Evolutionary conservation across 2,329 filamentous ascomycete genomes (phyloP), one percentile per base, ranked within the genome.

Genomic region (Pestalotiopsis fici): DNA sequence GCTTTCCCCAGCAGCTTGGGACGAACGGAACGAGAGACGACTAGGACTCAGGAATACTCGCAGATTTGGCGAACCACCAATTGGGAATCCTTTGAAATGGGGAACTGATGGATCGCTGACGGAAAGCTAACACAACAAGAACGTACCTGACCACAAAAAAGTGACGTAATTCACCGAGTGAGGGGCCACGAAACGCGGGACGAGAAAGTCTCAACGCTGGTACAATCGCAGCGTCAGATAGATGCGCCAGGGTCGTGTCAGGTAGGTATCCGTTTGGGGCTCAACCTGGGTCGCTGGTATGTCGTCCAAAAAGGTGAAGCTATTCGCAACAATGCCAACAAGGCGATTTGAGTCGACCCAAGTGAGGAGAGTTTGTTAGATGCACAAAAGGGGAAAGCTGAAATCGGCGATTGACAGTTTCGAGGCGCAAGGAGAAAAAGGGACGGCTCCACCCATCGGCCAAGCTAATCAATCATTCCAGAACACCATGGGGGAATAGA

Each of bases 81-180:
- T 50, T 50, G 43, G 43, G 6, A 50, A 50, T 50, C n/a, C 43
- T 50, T n/a, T 21, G 43, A 50, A 50, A 50, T n/a, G 18, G 43
- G 18, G 43, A 21, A 50, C 18, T 50, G 21, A 57, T 31, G 55
- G 55, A 57, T 27, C 55, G 21, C 55, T n/a, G 27, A 57, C 23
- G 55, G 23, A 57, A 57, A 15, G 23, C 55, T 27, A 23, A 27
- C 15, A 15, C n/a, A 57, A 31, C 9, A 57, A 15, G 57, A 35
- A 35, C 57, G 57, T 60, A 60, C 57, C 57, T 60, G 55, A 23
- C 23, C 27, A 54, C 47, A 23, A 54, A 23, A 57, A 57, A 57
- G 57, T 60, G 57, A 60, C 57, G 57, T 60, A 60, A 60, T 50
- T 50, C 2, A n/a, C 57, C 57, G 57, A 60, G 28, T 60, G 57